A percentile compares a stretch with the other conserved stretches of the same genome.
phyloP scores from a whole-genome alignment of 2,329 filamentous ascomycete species.

The Stachybotrys chlorohalonatus region DNA sequence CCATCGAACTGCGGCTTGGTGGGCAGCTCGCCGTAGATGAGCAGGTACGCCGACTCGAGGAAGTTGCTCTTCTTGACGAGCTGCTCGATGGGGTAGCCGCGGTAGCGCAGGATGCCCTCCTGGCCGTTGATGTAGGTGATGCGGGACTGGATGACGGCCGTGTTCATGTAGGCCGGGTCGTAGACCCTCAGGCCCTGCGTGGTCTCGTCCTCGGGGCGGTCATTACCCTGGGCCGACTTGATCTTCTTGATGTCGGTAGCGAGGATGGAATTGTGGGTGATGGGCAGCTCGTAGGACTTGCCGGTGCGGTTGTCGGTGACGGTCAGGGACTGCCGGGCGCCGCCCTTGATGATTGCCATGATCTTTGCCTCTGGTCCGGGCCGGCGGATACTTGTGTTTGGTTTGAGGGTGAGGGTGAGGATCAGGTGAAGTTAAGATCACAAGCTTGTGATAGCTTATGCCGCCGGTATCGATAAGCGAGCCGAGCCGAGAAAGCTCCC shows the following conservation, averaged over 20 bases:
- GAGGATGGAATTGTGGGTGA: conserved; percentile 37
- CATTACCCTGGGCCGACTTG: conserved; percentile 23
- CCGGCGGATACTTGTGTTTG: too few species aligned
- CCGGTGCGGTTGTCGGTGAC: conserved; percentile 41
- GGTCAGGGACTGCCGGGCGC: conserved; percentile 24
- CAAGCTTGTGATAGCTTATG: background rate
- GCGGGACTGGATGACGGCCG: conserved; percentile 36
- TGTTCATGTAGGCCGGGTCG: conserved; percentile 46
- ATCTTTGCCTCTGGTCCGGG: background rate
- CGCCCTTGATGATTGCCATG: conserved; percentile 2
- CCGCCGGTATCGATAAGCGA: background rate
- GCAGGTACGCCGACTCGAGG: conserved; percentile 38
- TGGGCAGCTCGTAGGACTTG: conserved; percentile 37
- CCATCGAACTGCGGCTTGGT: conserved; percentile 26
- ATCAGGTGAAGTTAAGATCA: background rate
- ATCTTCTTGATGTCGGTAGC: conserved; percentile 45
- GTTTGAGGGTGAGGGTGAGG: too few species aligned
- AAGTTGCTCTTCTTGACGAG: conserved; percentile 39
- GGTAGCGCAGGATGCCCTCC: conserved; percentile 41
- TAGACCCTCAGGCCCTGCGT: conserved; percentile 39
- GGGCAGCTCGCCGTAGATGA: conserved; percentile 42
- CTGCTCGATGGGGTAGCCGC: conserved; percentile 43
- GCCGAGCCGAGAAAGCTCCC: background rate
- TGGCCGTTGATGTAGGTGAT: conserved; percentile 46
- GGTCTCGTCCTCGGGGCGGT: conserved; percentile 35